Evolutionary conservation across 2,329 filamentous ascomycete species (phyloP).

Genomic region (Plectosphaerella sp.): DNA sequence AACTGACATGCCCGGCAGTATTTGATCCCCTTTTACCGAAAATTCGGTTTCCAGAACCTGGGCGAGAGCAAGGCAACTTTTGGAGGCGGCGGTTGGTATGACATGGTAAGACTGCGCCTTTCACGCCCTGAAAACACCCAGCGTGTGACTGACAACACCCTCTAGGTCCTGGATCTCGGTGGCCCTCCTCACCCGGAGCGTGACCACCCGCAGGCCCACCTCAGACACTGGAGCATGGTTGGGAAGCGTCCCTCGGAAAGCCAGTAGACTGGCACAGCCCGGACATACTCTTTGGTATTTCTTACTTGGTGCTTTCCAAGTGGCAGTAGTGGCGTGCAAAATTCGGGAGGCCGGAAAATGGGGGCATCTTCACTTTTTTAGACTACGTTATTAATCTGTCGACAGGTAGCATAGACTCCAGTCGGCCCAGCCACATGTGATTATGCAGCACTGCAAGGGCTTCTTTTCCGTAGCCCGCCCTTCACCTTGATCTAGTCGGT

Average conservation of each 20-base stretch:
- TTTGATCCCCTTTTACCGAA: conserved; percentile 70
- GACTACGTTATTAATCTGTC: background rate
- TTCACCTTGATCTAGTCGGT: conserved; percentile 36
- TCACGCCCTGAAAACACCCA: background rate
- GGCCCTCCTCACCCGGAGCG: background rate
- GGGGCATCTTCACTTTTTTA: background rate
- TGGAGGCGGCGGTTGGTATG: conserved; percentile 75
- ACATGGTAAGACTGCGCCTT: conserved; percentile 59
- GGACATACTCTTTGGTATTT: too few species aligned
- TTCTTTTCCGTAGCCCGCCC: background rate
- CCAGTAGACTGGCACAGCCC: background rate
- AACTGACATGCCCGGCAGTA: conserved; percentile 33
- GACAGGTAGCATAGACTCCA: background rate
- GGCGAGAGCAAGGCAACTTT: conserved; percentile 68
- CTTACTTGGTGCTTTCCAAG: background rate
- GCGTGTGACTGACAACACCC: background rate
- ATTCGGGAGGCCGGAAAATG: background rate
- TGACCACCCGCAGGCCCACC: background rate
- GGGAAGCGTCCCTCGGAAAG: background rate
- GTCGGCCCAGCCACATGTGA: background rate
- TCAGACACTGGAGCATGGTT: background rate
- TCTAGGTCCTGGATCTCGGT: background rate
- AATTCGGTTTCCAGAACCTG: conserved; percentile 65
- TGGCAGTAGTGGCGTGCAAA: background rate
- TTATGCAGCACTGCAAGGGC: background rate